Evolutionary conservation across 768 basidiomycete genomes (phyloP).

Genomic region (Mycena epipterygia): DNA sequence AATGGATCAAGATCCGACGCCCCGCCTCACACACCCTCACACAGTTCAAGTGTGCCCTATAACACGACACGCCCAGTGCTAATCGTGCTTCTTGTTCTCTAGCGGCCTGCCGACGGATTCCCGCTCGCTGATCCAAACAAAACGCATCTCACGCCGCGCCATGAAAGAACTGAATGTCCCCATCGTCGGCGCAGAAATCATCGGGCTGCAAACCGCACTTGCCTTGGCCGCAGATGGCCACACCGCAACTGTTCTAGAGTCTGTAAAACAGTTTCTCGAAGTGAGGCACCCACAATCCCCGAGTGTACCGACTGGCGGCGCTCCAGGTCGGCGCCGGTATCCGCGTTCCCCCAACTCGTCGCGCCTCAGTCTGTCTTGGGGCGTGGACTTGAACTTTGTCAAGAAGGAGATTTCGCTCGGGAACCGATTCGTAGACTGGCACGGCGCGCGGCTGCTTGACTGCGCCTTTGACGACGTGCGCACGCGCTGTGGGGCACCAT

Average conservation of each 20-base stretch:
- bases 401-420: slow-evolving; percentile 28
- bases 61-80: too few species aligned
- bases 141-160: background rate
- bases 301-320: background rate
- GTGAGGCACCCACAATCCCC: background rate
- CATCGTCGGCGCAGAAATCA: slow-evolving; percentile 33
- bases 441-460: slow-evolving; percentile 22
- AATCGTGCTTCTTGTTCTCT: too few species aligned
- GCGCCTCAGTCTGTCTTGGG: slow-evolving; percentile 31
- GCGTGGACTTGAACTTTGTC: slow-evolving; percentile 25
- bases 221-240: slow-evolving; percentile 33
- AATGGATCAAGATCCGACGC: too few species aligned
- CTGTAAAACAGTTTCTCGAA: slow-evolving; percentile 30
- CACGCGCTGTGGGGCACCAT: slow-evolving; percentile 50
- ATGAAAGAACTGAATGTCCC: slow-evolving; percentile 25
- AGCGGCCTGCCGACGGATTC: slow-evolving; percentile 3
- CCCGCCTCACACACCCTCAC: too few species aligned
- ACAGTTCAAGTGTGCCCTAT: too few species aligned
- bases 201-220: slow-evolving; percentile 38
- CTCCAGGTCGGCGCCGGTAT: slow-evolving; percentile 57
- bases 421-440: slow-evolving; percentile 36
- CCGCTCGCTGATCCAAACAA: too few species aligned
- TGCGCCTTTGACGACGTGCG: slow-evolving; percentile 27
- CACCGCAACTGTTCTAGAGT: slow-evolving; percentile 27
- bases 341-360: slow-evolving; percentile 48